Evolutionary conservation across 805 yeast species (phyloP).

Genomic region (Candida montana): DNA sequence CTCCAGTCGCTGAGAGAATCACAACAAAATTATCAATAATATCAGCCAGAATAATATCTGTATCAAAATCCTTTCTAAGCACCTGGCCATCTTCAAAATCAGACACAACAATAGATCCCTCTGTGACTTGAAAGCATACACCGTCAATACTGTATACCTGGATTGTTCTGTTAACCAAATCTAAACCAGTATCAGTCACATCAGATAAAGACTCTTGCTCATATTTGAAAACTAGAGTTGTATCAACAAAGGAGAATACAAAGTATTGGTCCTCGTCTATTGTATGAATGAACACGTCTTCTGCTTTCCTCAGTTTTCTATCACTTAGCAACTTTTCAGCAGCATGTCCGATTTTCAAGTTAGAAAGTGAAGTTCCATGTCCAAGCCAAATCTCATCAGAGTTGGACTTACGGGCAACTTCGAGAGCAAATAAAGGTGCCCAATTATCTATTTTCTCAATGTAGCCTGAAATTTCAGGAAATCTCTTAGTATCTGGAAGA

Average conservation of each 20-base stretch:
- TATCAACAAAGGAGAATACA: conserved; percentile 35
- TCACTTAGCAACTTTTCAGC: conserved; percentile 18
- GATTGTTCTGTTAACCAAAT: conserved; percentile 13
- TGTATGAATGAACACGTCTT: conserved; percentile 14
- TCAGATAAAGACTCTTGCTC: conserved; percentile 26
- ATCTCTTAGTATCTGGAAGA: conserved; percentile 6
- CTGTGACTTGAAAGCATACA: conserved; percentile 23
- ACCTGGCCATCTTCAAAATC: conserved; percentile 13
- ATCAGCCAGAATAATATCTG: conserved; percentile 17
- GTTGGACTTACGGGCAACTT: conserved; percentile 23
- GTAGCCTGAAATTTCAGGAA: conserved; percentile 1
- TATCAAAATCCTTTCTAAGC: conserved; percentile 4
- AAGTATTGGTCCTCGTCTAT: conserved; percentile 22
- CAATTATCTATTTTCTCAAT: conserved; percentile 36
- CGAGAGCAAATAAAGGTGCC: conserved; percentile 43
- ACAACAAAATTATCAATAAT: conserved; percentile 13
- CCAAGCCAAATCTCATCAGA: conserved; percentile 36
- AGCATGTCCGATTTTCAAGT: conserved; percentile 14
- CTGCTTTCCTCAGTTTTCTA: conserved; percentile 13
- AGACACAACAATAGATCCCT: conserved; percentile 16
- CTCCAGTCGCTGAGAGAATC: conserved; percentile 5
- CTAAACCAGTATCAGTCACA: conserved; percentile 18
- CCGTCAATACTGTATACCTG: conserved; percentile 12
- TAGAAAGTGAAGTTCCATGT: conserved; percentile 19
- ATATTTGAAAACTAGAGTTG: conserved; percentile 32